Base-by-base conservation (phyloP, 805 yeast genomes). In the Zygosaccharomyces bailii region DNA sequence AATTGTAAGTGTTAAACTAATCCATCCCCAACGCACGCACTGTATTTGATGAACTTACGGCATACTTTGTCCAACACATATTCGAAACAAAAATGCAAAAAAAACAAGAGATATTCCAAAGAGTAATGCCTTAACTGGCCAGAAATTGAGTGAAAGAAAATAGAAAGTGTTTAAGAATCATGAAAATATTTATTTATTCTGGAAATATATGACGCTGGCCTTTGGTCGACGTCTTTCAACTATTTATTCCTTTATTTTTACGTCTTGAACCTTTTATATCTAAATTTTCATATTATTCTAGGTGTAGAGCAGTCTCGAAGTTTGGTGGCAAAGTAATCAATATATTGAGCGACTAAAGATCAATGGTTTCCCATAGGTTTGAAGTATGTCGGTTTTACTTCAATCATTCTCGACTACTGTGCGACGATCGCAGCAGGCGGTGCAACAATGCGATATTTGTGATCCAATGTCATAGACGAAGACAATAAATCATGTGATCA, bases 1-100 rank as follows among this genome's bases (percentile, higher is more conserved):
- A 93, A 74, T 82, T 91, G 71, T 86, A 84, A 67, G 23, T 30
- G 21, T 27, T 36, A 41, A 17, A 9, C 16, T 41, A 37, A 25
- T 10, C 24, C 32, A 25, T 24, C 21, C 18, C 40, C 32, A 24
- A n/a, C n/a, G 19, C 24, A 13, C 19, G 3, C 18, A 29, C 29
- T 7, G n/a, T 37, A 17, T 37, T 37, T 37, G 32, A 25, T 37
- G 40, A 37, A 37, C 20, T 14, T 13, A 18, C 30, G 33, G 33
- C 40, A 37, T 24, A 17, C 40, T 37, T 25, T 25, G 23, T 37
- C 23, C 8, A 37, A 24, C 27, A 37, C 30, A 37, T 37, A 37
- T 25, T 37, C 40, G n/a, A 37, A 9, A 25, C 25, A 25, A 29
- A 37, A 37, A 19, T n/a, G 11, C 14, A n/a, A 16, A 14, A 23